A percentile compares a stretch with the other conserved stretches of the same genome.
Conservation (phyloP, 2,329 filamentous ascomycete species). For the Claviceps sp. region DNA sequence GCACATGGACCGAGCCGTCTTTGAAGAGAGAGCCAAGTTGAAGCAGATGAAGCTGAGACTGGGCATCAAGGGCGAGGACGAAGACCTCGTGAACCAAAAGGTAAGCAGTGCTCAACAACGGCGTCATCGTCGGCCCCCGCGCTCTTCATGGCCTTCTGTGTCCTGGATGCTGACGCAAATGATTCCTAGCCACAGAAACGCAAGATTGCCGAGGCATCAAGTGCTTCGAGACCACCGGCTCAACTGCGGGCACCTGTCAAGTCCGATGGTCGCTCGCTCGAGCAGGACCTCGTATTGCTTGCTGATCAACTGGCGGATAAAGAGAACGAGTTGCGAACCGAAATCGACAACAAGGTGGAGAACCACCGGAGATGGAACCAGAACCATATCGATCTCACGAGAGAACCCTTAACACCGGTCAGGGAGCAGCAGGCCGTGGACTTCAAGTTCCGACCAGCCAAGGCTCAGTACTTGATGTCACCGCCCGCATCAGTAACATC, state of each 20-base stretch:
- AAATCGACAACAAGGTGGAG: constrained; percentile 75
- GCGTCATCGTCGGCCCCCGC: constrained; percentile 6
- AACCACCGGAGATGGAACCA: constrained; percentile 90
- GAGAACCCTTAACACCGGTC: constrained; percentile 70
- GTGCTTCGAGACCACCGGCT: constrained; percentile 47
- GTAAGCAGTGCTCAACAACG: constrained; percentile 32
- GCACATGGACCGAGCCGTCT: constrained; percentile 61
- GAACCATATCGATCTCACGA: constrained; percentile 77
- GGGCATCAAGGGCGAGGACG: constrained; percentile 82
- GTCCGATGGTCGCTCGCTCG: constrained; percentile 55
- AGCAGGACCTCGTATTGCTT: constrained; percentile 66
- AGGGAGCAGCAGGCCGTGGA: constrained; percentile 49
- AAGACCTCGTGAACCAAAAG: constrained; percentile 90
- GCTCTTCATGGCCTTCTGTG: too few relatives aligned
- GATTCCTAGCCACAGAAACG: constrained; percentile 52
- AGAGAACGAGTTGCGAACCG: constrained; percentile 64
- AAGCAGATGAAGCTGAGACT: constrained; percentile 83
- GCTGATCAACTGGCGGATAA: constrained; percentile 69
- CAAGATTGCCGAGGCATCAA: constrained; percentile 46
- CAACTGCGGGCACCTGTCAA: constrained; percentile 59
- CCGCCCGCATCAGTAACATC: constrained; percentile 44
- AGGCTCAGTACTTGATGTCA: constrained; percentile 57
- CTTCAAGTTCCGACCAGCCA: constrained; percentile 55
- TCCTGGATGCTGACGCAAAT: constrained; percentile 21
- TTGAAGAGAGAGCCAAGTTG: constrained; percentile 67